phyloP scores from a whole-genome alignment of 805 yeast species.

The Phaffomyces antillensis region DNA sequence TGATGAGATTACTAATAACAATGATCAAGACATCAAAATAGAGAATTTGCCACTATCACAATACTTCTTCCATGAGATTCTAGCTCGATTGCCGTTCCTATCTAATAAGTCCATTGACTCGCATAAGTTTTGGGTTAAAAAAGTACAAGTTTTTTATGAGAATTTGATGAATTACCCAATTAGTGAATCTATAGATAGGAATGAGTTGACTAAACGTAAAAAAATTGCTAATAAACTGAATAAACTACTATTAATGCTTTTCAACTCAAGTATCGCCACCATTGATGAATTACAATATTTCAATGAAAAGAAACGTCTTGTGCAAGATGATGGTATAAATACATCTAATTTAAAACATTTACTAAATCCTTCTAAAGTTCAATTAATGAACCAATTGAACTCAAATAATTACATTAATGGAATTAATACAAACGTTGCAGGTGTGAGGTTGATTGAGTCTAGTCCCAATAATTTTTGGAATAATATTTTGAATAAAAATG shows the following conservation, averaged over 20 bases:
- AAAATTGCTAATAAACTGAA: slow-evolving; percentile 55
- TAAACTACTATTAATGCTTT: slow-evolving; percentile 56
- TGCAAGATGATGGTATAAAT: slow-evolving; percentile 19
- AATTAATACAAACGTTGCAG: slow-evolving; percentile 56
- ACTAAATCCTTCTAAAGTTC: slow-evolving; percentile 35
- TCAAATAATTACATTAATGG: slow-evolving; percentile 42
- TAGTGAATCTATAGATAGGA: slow-evolving; percentile 68
- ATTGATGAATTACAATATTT: slow-evolving; percentile 47
- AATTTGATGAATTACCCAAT: slow-evolving; percentile 66
- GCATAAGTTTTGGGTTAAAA: slow-evolving; percentile 69
- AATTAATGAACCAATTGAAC: slow-evolving; percentile 25
- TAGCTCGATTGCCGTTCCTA: slow-evolving; percentile 73
- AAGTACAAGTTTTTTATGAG: slow-evolving; percentile 77
- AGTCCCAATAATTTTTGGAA: slow-evolving; percentile 22
- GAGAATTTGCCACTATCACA: slow-evolving; percentile 56
- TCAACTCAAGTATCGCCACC: slow-evolving; percentile 69
- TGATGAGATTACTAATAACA: background rate
- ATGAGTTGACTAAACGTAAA: slow-evolving; percentile 64
- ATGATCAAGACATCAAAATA: background rate
- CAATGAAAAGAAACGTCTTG: slow-evolving; percentile 22
- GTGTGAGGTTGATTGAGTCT: slow-evolving; percentile 41
- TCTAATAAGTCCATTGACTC: slow-evolving; percentile 33
- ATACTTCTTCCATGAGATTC: slow-evolving; percentile 55
- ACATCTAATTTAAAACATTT: slow-evolving; percentile 25
- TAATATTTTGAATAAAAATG: slow-evolving; percentile 18